Conservation (phyloP, 768 basidiomycete genomes). For the Cytidiella melzeri region DNA sequence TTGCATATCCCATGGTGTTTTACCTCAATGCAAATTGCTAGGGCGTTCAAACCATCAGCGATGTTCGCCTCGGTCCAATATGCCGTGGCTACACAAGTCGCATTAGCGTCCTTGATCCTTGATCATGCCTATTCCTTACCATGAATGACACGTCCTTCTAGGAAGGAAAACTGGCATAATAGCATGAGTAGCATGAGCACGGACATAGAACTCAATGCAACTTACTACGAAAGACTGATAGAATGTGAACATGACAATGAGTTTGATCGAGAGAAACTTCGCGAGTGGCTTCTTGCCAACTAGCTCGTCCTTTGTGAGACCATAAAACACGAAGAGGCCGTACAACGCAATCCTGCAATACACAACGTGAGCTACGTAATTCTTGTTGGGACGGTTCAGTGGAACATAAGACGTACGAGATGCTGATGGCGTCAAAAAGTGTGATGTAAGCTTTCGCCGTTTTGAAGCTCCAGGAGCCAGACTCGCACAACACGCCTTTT, state of each 20-base stretch:
- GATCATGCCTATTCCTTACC: slow-evolving; percentile 33
- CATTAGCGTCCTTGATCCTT: background rate
- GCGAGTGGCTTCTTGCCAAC: slow-evolving; percentile 66
- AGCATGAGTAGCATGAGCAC: background rate
- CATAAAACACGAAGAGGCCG: slow-evolving; percentile 80
- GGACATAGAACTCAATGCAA: background rate
- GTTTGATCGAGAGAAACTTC: slow-evolving; percentile 84
- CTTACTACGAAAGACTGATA: slow-evolving; percentile 77
- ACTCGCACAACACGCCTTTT: slow-evolving; percentile 62
- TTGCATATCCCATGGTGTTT: background rate
- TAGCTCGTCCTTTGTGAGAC: slow-evolving; percentile 76
- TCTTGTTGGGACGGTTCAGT: background rate
- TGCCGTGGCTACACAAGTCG: slow-evolving; percentile 42
- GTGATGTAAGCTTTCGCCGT: slow-evolving; percentile 70
- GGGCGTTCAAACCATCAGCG: slow-evolving; percentile 75
- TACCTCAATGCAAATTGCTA: slow-evolving; percentile 82
- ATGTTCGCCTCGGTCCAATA: slow-evolving; percentile 86
- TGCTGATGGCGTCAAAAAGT: slow-evolving; percentile 72
- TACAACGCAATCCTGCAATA: slow-evolving; percentile 74
- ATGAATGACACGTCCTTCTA: slow-evolving; percentile 68
- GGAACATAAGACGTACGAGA: slow-evolving; percentile 45
- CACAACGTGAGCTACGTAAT: too few species aligned
- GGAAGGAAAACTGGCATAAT: slow-evolving; percentile 48
- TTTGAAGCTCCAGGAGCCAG: slow-evolving; percentile 48
- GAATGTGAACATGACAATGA: slow-evolving; percentile 84